Base-by-base conservation (phyloP, 495 filamentous ascomycete genomes). In the Aspergillus indologenus region DNA sequence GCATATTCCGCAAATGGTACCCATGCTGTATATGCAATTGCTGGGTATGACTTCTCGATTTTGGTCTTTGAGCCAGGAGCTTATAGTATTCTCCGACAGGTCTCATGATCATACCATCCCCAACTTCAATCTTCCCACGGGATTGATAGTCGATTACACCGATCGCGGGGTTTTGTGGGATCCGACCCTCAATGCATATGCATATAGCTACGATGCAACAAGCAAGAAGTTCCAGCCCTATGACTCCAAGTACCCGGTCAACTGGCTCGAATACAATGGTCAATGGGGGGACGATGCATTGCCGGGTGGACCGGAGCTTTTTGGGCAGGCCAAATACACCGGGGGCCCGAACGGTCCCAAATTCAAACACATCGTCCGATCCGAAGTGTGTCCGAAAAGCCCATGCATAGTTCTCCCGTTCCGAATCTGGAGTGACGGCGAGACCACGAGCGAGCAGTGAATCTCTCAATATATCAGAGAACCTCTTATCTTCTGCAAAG, bases 81-180 rank as follows among this genome's bases (percentile, higher is more conserved):
- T 61, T 52, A 60, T 26, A 23, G 42, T 15, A 11, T 44, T 23
- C 15, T 18, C 21, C 49, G 14, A 14, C 49, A 79, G 77, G 18
- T 68, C 67, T 52, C 83, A 85, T 56, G 82, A 84, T 63, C 81
- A 85, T 60, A 77, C 78, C 0, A 83, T 93, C 77, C 74, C 91
- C 69, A 69, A 86, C 75, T 15, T 92, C 74, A 76, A 85, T 74
- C 63, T 84, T 71, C 68, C 84, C 69, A 58, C 81, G 73, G 71
- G 88, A 64, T 66, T 78, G 75, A 62, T 86, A 68, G 68, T 90
- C 76, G 84, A 89, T 75, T 62, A 85, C 68, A 73, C 85, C 73
- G 69, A 88, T 75, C 68, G 76, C 59, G 74, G 83, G 22, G 60
- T 65, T 0, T 61, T 82, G 1, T 86, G 83, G 83, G 83, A 87